These are phyloP conservation scores for Aechmea fasciata DNA, from an alignment of 176 grass and related monocot genomes.

Conservation along the genomic window DNA sequence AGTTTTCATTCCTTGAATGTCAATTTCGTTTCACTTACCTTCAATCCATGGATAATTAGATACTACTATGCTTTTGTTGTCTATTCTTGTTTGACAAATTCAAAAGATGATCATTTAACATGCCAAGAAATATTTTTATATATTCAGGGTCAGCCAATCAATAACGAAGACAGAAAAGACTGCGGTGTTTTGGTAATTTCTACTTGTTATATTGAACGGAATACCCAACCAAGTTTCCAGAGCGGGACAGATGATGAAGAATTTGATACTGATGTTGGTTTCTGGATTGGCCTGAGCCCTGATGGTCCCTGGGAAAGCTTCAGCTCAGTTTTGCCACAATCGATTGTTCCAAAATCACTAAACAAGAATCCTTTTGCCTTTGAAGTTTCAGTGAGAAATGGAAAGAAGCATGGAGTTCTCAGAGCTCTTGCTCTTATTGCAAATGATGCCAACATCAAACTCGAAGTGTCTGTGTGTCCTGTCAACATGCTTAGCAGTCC, in stretches of 20 bases:
- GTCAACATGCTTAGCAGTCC: constrained; percentile 35
- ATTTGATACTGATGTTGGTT: constrained; percentile 50
- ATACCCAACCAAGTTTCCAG: constrained; percentile 53
- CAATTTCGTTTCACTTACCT: neutral
- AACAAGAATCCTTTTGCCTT: constrained; percentile 68
- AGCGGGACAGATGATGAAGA: constrained; percentile 37
- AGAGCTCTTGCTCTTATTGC: constrained; percentile 70
- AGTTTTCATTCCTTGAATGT: neutral
- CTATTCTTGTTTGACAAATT: neutral
- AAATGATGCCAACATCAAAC: constrained; percentile 75
- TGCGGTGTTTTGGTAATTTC: constrained; percentile 68
- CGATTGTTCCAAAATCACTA: constrained; percentile 71
- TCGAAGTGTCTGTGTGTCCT: constrained; percentile 80
- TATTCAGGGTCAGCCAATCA: constrained; percentile 32
- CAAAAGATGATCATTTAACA: neutral
- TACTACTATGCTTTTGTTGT: neutral
- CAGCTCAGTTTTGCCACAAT: constrained; percentile 62
- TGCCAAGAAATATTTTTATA: constrained; percentile 16
- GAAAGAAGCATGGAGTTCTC: constrained; percentile 69
- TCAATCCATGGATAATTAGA: neutral
- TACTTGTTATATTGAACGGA: constrained; percentile 72
- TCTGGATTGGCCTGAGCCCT: constrained; percentile 71
- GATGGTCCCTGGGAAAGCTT: constrained; percentile 92
- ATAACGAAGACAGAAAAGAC: constrained; percentile 30
- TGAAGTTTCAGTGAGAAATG: constrained; percentile 78